Base-by-base conservation (phyloP, 768 basidiomycete species). In the Macrolepiota fuliginosa region DNA sequence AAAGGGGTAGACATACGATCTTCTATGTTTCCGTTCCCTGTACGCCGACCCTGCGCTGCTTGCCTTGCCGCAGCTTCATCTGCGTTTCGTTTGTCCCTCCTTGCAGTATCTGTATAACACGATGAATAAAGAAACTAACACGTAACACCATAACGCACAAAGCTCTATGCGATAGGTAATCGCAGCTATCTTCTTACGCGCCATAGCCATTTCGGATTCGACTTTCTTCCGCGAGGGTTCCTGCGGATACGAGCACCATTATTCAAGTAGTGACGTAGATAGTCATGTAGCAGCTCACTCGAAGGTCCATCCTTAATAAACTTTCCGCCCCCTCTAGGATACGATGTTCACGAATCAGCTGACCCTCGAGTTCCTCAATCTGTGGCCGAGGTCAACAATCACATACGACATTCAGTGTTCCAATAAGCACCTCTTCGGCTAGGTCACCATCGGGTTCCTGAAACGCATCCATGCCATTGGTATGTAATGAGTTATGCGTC, bases 261-360 rank as follows among this genome's bases (percentile, higher is more conserved):
- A 46, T 36, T 27, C 5, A 47, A 29, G n/a, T 13, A 54, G 25
- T 24, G 71, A 67, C 32, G 49, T 50, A 19, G 11, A 25, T 29
- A 39, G 15, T 3, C 35, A 9, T 27, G 35, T 22, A 56, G 39
- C 40, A 11, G 73, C 79, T 67, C 62, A 87, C 88, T 50, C 79
- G 79, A 42, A 86, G 69, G 35, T 80, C 74, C 74, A 91, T 88
- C 66, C 86, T 86, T 13, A 97, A 77, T 63, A 98, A 81, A 66
- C 91, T 94, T 77, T 96, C 93, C 0, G 95, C 95, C 11, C 95
- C 95, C 72, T 94, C 94, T 71, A 87, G 93, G 63, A 97, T 93
- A 58, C 90, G 81, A 63, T 85, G 86, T 75, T 95, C 89, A 63
- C 91, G 81, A 56, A 85, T 83, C 19, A 96, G 78, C 68, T 87